Evolutionary conservation across 1,284 basidiomycete species (phyloP).

Genomic region (Ustilago nuda): DNA sequence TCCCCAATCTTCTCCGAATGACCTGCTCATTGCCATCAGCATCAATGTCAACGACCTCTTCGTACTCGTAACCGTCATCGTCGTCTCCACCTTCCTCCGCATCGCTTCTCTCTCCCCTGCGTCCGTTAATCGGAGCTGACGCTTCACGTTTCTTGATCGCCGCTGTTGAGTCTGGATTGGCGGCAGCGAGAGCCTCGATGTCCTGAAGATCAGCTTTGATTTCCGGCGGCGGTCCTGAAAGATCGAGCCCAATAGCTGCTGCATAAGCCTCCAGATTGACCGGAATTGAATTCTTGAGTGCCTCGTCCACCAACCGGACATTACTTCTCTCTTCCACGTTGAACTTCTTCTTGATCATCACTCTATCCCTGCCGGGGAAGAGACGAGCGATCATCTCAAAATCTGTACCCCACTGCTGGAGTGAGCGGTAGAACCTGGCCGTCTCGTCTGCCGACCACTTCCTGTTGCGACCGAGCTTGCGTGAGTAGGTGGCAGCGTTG

Average conservation of each 20-base stretch:
- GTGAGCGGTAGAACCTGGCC: conserved; percentile 82
- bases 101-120: conserved; percentile 39
- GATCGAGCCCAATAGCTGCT: conserved; percentile 61
- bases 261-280: conserved; percentile 66
- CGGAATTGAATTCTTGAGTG: conserved; percentile 58
- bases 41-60: conserved; percentile 55
- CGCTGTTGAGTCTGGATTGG: conserved; percentile 1
- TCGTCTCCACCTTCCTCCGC: conserved; percentile 40
- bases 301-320: conserved; percentile 69
- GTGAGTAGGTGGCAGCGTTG: conserved; percentile 84
- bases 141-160: conserved; percentile 41
- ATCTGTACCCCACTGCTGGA: conserved; percentile 88
- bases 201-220: conserved; percentile 53
- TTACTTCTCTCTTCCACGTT: conserved; percentile 86
- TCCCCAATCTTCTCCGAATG: conserved; percentile 35
- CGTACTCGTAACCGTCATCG: conserved; percentile 51
- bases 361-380: conserved; percentile 84
- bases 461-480: conserved; percentile 73
- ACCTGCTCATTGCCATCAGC: conserved; percentile 52
- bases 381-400: conserved; percentile 89
- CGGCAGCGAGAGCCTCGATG: conserved; percentile 22
- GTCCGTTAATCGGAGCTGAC: conserved; percentile 18
- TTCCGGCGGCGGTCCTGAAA: conserved; percentile 64
- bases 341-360: conserved; percentile 90
- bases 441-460: conserved; percentile 89